These are phyloP conservation scores for Bryoerythrophyllum caledonicum DNA, from an alignment of 225 moss, liverwort and hornwort genomes.

Conservation along the genomic window DNA sequence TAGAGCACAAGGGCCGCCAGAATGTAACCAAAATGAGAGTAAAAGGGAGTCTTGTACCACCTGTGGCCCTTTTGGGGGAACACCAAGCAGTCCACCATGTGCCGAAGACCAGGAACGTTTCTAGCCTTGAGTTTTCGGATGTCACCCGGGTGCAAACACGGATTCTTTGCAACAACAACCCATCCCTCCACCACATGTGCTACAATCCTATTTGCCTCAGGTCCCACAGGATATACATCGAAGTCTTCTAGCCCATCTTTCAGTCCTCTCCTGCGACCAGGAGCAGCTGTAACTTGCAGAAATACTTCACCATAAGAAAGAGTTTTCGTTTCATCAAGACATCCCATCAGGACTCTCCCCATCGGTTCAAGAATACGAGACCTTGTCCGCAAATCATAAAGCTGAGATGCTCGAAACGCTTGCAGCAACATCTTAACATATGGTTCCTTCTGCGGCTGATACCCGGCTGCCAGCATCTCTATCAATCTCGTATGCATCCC, in stretches of 20 bases:
- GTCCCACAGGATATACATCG: slow-evolving; percentile 18
- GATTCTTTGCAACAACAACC: slow-evolving; percentile 84
- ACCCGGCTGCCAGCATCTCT: slow-evolving; percentile 69
- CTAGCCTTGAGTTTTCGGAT: slow-evolving; percentile 71
- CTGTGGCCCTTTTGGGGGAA: slow-evolving; percentile 85
- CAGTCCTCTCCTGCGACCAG: slow-evolving; percentile 29
- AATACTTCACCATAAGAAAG: slow-evolving; percentile 81
- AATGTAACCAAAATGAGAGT: background rate
- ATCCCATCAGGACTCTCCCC: slow-evolving; percentile 77
- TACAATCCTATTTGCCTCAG: background rate
- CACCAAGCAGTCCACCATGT: slow-evolving; percentile 91
- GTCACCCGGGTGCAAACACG: slow-evolving; percentile 94
- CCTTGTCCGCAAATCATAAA: slow-evolving; percentile 60
- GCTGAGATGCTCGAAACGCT: slow-evolving; percentile 63
- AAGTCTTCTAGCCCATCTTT: slow-evolving; percentile 48
- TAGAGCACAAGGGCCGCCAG: no score
- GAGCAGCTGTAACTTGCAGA: slow-evolving; percentile 59
- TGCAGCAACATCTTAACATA: slow-evolving; percentile 67
- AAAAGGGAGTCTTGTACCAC: slow-evolving; percentile 29
- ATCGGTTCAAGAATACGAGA: slow-evolving; percentile 72
- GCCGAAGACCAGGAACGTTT: slow-evolving; percentile 61
- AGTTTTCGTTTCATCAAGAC: slow-evolving; percentile 75
- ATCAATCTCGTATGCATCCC: slow-evolving; percentile 39
- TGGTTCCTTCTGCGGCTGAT: slow-evolving; percentile 54
- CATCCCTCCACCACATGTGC: slow-evolving; percentile 60